Evolutionary conservation across 2,329 filamentous ascomycete species (phyloP).

Genomic region (Cordyceps fumosorosea): DNA sequence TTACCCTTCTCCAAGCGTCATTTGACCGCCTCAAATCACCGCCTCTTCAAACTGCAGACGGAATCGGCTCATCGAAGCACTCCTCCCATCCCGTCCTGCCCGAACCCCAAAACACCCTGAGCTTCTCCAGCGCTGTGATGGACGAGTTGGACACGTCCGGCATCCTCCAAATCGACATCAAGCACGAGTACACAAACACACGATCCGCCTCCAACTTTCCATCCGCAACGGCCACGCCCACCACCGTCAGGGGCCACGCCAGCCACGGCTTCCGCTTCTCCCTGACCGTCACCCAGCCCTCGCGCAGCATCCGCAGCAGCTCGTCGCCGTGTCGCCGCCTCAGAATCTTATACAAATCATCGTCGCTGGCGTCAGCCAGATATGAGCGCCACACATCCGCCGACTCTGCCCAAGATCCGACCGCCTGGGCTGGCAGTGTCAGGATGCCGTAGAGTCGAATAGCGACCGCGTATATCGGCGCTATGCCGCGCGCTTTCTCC

Average conservation of each 20-base stretch:
- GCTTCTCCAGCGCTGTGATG: background rate
- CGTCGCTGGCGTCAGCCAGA: background rate
- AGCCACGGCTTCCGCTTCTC: background rate
- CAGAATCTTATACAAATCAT: background rate
- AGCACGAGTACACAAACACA: background rate
- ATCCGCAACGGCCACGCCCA: background rate
- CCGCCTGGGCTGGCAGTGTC: background rate
- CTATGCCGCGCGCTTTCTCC: background rate
- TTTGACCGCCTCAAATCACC: too few species aligned
- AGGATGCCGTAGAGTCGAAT: conserved; percentile 1
- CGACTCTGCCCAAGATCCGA: background rate
- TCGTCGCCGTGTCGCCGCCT: background rate
- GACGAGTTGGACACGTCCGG: background rate
- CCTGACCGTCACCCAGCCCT: background rate
- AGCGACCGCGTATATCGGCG: background rate
- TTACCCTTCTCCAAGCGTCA: too few species aligned
- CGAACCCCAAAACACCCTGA: background rate
- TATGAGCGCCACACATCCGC: background rate
- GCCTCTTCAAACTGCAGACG: background rate
- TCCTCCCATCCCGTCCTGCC: background rate
- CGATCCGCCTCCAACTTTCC: background rate
- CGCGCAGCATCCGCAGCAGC: background rate
- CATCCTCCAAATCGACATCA: background rate
- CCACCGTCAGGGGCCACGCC: background rate
- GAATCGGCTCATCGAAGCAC: background rate